Evolutionary conservation across 495 filamentous ascomycete species (phyloP).

Genomic region (Cenococcum geophilum): DNA sequence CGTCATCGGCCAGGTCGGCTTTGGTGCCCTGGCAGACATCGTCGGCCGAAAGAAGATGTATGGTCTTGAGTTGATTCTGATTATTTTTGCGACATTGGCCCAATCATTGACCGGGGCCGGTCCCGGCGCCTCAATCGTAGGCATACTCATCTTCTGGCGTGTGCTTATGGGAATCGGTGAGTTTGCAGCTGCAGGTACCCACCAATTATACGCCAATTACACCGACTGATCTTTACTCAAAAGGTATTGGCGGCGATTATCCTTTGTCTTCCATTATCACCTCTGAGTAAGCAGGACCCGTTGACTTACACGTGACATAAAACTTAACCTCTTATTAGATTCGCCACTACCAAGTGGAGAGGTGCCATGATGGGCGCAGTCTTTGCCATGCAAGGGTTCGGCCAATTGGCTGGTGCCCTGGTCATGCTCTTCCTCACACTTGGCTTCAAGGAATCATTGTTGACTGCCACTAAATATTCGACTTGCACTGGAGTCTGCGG

Average conservation of each 20-base stretch:
- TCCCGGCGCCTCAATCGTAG: constrained; percentile 61
- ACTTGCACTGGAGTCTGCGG: constrained; percentile 59
- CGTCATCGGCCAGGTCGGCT: constrained; percentile 76
- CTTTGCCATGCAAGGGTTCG: constrained; percentile 78
- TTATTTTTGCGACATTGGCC: constrained; percentile 77
- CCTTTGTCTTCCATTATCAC: constrained; percentile 84
- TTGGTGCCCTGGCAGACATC: constrained; percentile 73
- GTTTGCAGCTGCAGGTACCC: constrained; percentile 3
- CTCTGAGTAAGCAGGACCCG: constrained; percentile 46
- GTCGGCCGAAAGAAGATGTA: constrained; percentile 82
- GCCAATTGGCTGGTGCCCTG: constrained; percentile 65
- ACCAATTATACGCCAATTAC: neutral
- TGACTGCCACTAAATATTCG: constrained; percentile 42
- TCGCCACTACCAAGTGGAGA: constrained; percentile 76
- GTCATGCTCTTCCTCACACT: constrained; percentile 63
- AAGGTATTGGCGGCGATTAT: constrained; percentile 80
- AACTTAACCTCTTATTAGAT: constrained; percentile 23
- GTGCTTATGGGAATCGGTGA: constrained; percentile 57
- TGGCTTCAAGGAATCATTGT: constrained; percentile 64
- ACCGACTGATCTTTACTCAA: constrained; percentile 6
- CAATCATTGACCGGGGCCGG: constrained; percentile 65
- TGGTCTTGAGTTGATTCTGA: constrained; percentile 79
- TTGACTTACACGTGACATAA: neutral
- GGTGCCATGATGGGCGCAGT: constrained; percentile 84
- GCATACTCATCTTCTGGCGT: constrained; percentile 83